A percentile compares a stretch with the other conserved stretches of the same genome.
Conservation (phyloP, 495 filamentous ascomycete species). For the Hyphodiscus hymeniophilus region DNA sequence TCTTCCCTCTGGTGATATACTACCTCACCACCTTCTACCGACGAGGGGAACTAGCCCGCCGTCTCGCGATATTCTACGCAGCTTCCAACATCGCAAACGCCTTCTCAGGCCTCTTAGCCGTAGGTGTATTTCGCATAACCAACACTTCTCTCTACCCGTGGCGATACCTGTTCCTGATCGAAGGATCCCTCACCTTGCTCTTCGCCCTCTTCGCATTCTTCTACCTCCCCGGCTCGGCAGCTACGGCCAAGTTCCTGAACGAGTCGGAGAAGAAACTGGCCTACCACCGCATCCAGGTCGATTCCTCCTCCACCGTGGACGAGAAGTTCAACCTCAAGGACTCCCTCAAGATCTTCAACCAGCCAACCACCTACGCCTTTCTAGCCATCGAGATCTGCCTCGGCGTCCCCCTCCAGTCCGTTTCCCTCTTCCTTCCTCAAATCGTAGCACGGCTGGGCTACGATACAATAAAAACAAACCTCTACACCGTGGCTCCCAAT, state of each 20-base stretch:
- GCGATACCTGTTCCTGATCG: slow-evolving; percentile 50
- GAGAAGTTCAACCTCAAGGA: slow-evolving; percentile 38
- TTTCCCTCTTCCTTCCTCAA: slow-evolving; percentile 48
- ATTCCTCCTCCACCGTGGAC: too few species aligned
- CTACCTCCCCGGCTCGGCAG: slow-evolving; percentile 42
- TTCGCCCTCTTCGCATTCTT: slow-evolving; percentile 38
- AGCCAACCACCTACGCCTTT: slow-evolving; percentile 19
- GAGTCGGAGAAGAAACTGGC: slow-evolving; percentile 36
- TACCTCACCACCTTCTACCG: slow-evolving; percentile 67
- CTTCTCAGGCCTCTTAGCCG: slow-evolving; percentile 63
- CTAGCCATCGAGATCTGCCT: slow-evolving; percentile 44
- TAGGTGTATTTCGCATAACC: too few species aligned
- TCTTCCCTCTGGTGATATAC: slow-evolving; percentile 68
- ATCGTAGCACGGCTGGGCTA: slow-evolving; percentile 36
- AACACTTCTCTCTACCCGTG: slow-evolving; percentile 38
- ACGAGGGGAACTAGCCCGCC: slow-evolving; percentile 57
- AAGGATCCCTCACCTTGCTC: slow-evolving; percentile 40
- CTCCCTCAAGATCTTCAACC: slow-evolving; percentile 30
- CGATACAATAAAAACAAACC: slow-evolving; percentile 38
- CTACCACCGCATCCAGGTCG: slow-evolving; percentile 25
- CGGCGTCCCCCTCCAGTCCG: slow-evolving; percentile 42
- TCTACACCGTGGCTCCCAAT: slow-evolving; percentile 45
- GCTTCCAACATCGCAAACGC: slow-evolving; percentile 63
- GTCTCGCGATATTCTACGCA: slow-evolving; percentile 66
- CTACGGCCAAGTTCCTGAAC: slow-evolving; percentile 47